phyloP scores from a whole-genome alignment of 164 flowering plant species.

The Protea cynaroides region DNA sequence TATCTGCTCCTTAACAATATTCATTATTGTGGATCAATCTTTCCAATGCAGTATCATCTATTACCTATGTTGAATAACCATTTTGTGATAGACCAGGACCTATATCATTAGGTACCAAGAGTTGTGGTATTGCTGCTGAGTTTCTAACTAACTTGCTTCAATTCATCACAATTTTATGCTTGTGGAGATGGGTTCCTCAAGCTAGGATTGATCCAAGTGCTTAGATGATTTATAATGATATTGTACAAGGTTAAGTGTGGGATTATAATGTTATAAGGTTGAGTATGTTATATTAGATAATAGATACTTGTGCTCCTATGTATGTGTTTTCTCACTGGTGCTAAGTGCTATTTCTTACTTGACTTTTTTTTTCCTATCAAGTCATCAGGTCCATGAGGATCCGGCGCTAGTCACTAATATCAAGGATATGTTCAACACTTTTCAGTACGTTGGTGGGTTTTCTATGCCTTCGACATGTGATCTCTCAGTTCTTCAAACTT shows the following conservation, averaged over 20 bases:
- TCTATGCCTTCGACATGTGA: slow-evolving; percentile 11
- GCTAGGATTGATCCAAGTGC: background rate
- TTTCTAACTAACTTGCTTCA: background rate
- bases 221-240: background rate
- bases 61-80: too few relatives aligned
- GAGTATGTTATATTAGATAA: background rate
- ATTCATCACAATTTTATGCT: background rate
- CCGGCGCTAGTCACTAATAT: slow-evolving; percentile 31
- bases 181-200: background rate
- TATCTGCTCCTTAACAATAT: too few relatives aligned
- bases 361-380: background rate
- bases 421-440: slow-evolving; percentile 31
- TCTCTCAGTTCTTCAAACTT: slow-evolving; percentile 17
- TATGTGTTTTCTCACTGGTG: background rate
- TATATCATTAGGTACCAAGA: background rate
- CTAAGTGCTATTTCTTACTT: background rate
- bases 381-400: slow-evolving; percentile 58
- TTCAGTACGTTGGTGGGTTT: slow-evolving; percentile 17
- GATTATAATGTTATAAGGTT: too few relatives aligned
- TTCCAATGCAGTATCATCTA: too few relatives aligned
- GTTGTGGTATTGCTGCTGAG: background rate
- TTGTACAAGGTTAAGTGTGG: background rate
- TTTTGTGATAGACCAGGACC: too few relatives aligned
- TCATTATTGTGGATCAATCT: too few relatives aligned
- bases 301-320: background rate